Evolutionary conservation across 2,329 filamentous ascomycete species (phyloP), one percentile per base, ranked within the genome.

Genomic region (Colletotrichum navitas): DNA sequence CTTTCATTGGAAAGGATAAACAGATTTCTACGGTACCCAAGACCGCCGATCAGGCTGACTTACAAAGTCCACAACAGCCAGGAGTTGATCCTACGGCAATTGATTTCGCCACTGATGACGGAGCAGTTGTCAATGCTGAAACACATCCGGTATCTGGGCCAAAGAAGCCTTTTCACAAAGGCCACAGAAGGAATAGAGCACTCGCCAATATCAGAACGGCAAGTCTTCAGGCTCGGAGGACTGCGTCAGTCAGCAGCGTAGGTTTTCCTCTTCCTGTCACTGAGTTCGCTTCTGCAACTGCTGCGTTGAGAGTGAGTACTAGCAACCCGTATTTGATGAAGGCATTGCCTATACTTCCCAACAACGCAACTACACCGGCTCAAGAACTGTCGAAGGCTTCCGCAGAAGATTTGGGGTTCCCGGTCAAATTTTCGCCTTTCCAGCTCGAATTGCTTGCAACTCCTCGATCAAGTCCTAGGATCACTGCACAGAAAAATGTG

Each of bases 291-390:
- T 88, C 85, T 21, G 83, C 85, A 43, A 80, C 79, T 43, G 80
- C 81, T 36, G 80, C 84, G 73, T 79, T 86, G 24, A 84, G 80
- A 63, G 79, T 85, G 49, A 85, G 85, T 68, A 85, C 84, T 73
- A 87, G 84, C 73, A 85, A 86, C 63, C 84, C 86, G 8, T 82
- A 83, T 51, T 77, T 88, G 18, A 88, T 88, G 85, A 88, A 88
- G 75, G 82, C 84, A 29, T 74, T 88, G 52, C 86, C 86, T 18
- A 80, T 83, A 18, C 74, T 87, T 10, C 85, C 86, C 4, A 77
- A 76, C 5, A 78, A 80, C 43, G 69, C 69, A 14, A 11, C 14
- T 0, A 12, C 7, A n/a, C 34, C 12, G 24, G 34, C 32, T 6
- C 61, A 32, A 51, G n/a, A 47, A 5, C 29, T 21, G 8, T 51